Evolutionary conservation across 768 basidiomycete species (phyloP).

Genomic region (Tricholomella constricta): DNA sequence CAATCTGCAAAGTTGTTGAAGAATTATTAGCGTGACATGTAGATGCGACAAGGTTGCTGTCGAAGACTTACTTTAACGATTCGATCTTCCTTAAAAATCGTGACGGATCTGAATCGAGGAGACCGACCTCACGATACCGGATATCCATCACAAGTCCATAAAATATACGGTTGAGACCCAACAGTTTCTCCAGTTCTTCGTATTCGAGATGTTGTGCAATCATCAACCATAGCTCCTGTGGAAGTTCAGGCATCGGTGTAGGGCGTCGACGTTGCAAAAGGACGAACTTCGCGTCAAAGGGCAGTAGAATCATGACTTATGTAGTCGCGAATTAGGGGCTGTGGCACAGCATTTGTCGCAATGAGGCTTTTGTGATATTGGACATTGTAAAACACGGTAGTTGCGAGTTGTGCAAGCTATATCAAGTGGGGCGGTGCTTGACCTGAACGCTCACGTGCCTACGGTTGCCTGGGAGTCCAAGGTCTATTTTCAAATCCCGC

Average conservation of each 20-base stretch:
- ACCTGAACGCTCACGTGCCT: too few species aligned
- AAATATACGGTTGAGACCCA: slow-evolving; percentile 22
- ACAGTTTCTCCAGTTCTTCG: slow-evolving; percentile 15
- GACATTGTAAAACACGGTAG: too few species aligned
- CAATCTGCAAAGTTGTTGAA: slow-evolving; percentile 12
- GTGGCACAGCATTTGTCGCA: too few species aligned
- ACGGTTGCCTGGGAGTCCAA: too few species aligned
- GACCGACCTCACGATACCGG: slow-evolving; percentile 25
- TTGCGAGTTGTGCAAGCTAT: too few species aligned
- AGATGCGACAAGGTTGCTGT: neutral
- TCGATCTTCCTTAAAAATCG: slow-evolving; percentile 22
- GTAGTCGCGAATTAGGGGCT: too few species aligned
- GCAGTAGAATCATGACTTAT: too few species aligned
- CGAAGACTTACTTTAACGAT: slow-evolving; percentile 22
- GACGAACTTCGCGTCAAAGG: neutral
- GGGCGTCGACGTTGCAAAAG: neutral
- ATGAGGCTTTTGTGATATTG: too few species aligned
- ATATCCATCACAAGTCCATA: slow-evolving; percentile 26
- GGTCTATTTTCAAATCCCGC: too few species aligned
- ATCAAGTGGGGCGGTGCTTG: too few species aligned
- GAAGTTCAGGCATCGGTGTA: slow-evolving; percentile 11
- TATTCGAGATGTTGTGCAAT: slow-evolving; percentile 20
- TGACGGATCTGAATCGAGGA: slow-evolving; percentile 22
- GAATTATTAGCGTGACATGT: neutral
- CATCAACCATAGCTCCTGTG: slow-evolving; percentile 24